These are phyloP conservation scores for Parathielavia appendiculata DNA, from an alignment of 495 filamentous ascomycete genomes.

Conservation along the genomic window DNA sequence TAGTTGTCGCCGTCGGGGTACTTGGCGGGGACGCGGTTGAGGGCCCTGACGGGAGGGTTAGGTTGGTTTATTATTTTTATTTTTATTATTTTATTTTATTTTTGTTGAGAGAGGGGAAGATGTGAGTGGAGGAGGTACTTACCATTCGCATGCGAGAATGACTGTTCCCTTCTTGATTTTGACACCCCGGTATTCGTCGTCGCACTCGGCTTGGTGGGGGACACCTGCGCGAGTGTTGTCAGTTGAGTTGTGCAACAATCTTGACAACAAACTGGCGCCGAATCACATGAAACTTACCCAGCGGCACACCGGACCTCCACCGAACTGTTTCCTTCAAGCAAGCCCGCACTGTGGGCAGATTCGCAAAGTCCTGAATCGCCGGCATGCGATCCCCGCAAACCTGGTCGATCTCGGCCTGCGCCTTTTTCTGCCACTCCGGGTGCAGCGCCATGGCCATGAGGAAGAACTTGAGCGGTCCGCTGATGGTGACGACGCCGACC, in stretches of 20 bases:
- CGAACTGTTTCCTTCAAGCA: slow-evolving; percentile 57
- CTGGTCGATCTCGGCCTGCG: slow-evolving; percentile 55
- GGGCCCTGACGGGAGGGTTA: slow-evolving; percentile 33
- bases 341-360: slow-evolving; percentile 50
- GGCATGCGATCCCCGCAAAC: slow-evolving; percentile 52
- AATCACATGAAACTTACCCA: slow-evolving; percentile 30
- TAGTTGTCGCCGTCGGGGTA: slow-evolving; percentile 52
- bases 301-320: slow-evolving; percentile 53
- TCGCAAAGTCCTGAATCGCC: slow-evolving; percentile 40
- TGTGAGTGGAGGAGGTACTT: slow-evolving; percentile 13
- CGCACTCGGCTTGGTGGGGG: slow-evolving; percentile 48
- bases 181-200: slow-evolving; percentile 47
- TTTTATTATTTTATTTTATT: no score
- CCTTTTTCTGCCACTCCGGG: slow-evolving; percentile 45
- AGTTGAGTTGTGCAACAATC: neutral
- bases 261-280: neutral
- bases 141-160: slow-evolving; percentile 54
- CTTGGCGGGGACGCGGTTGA: slow-evolving; percentile 44
- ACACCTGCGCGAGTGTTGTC: slow-evolving; percentile 32
- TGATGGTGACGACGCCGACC: slow-evolving; percentile 46
- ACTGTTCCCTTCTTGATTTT: slow-evolving; percentile 49
- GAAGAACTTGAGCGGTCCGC: slow-evolving; percentile 45
- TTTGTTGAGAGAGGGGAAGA: no score
- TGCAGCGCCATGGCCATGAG: slow-evolving; percentile 46
- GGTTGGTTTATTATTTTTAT: slow-evolving; percentile 3